These are phyloP conservation scores for Mallotus japonicus DNA, from an alignment of 441 rosid species.

Conservation along the genomic window DNA sequence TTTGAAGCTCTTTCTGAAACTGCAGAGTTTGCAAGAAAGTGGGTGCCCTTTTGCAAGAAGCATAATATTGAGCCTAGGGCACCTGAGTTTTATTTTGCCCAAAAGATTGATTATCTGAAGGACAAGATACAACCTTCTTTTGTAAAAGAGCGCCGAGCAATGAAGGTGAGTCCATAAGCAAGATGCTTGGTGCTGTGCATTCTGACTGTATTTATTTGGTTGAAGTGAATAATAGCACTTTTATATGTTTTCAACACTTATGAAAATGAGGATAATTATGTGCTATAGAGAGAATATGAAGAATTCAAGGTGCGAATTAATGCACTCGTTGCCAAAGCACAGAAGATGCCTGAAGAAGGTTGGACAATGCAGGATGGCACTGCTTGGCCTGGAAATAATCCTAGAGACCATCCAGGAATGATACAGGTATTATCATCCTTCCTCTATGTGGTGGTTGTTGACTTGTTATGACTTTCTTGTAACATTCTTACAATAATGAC, in stretches of 20 bases:
- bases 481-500: background rate
- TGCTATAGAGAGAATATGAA: constrained; percentile 86
- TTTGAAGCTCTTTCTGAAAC: constrained; percentile 98
- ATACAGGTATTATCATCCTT: constrained; percentile 60
- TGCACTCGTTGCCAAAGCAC: constrained; percentile 97
- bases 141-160: constrained; percentile 94
- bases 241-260: background rate
- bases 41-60: constrained; percentile 99
- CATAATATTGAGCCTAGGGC: constrained; percentile 95
- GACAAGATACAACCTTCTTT: constrained; percentile 97
- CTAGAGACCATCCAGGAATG: constrained; percentile 99
- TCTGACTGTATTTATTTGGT: background rate
- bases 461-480: background rate
- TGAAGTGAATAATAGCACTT: background rate
- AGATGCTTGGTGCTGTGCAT: background rate
- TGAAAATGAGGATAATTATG: background rate
- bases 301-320: constrained; percentile 97
- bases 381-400: constrained; percentile 97
- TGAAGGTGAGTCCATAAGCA: constrained; percentile 62
- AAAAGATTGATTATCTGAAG: constrained; percentile 94
- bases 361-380: constrained; percentile 99
- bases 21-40: constrained; percentile 93
- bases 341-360: constrained; percentile 98
- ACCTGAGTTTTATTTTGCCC: constrained; percentile 95
- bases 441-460: background rate